Base-by-base conservation (phyloP, 2,329 filamentous ascomycete genomes). In the Claviceps maximensis region DNA sequence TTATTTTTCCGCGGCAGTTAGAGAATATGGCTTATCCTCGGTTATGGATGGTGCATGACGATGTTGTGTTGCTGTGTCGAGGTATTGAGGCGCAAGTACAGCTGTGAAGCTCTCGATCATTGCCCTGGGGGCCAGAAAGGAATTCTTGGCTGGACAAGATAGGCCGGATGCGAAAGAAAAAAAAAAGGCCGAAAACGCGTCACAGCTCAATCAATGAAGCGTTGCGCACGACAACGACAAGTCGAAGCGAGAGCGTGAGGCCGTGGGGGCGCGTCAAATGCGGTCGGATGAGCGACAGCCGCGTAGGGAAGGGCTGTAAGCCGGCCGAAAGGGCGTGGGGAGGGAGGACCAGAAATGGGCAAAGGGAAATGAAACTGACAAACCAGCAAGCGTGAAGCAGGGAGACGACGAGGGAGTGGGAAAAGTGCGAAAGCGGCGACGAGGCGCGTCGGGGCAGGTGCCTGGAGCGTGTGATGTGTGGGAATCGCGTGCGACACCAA, bases 401-500 rank as follows among this genome's bases (percentile, higher is more conserved):
- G 53, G 47, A 52, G 52, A 56, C 47, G 55, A 52, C 48, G 53
- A 59, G 57, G 53, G 54, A 59, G 54, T 60, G 62, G 67, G 69
- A 74, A 73, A 71, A 72, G 67, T 67, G 67, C 65, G 63, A 68
- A 69, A 67, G 61, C 60, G 62, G 63, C 63, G 63, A 65, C 61
- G 61, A 58, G 67, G 65, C 67, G 69, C 67, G 69, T 71, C 65
- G 67, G 67, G 67, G 65, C 63, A 62, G 67, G 63, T 69, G 60
- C 62, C 65, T 64, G 62, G 62, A 65, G 68, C 63, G 64, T 61
- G 62, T 68, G 66, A 70, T 68, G 73, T 69, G 69, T 72, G 66
- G 67, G 73, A 76, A 72, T 72, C 71, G 77, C 74, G 76, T 76
- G 71, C 70, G 71, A 74, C 71, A 70, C 69, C 69, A 71, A 71